phyloP scores from a whole-genome alignment of 2,329 filamentous ascomycete genomes.

The Hypocreales sp. region DNA sequence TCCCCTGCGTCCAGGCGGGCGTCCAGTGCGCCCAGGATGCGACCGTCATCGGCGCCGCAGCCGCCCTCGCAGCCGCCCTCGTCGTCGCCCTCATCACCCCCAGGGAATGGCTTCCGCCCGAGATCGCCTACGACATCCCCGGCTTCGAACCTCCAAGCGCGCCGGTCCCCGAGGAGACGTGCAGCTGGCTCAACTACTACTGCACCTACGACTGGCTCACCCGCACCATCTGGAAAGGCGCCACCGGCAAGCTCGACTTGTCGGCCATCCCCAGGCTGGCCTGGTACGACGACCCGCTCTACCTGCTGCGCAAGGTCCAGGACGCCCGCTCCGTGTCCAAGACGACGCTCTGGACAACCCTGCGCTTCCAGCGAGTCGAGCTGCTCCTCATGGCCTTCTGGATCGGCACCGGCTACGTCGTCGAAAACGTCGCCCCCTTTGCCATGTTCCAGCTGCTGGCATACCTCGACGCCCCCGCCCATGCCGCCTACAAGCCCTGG shows the following conservation, averaged over 20 bases:
- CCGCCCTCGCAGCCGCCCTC: constrained; percentile 20
- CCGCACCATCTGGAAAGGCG: constrained; percentile 30
- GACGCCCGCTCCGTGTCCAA: constrained; percentile 25
- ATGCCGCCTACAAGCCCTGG: constrained; percentile 29
- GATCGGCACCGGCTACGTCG: constrained; percentile 18
- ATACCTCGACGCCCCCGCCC: constrained; percentile 30
- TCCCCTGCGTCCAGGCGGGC: constrained; percentile 26
- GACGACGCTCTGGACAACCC: constrained; percentile 27
- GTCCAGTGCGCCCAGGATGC: constrained; percentile 13
- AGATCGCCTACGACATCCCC: constrained; percentile 20
- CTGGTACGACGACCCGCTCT: constrained; percentile 38
- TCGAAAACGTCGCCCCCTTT: constrained; percentile 36
- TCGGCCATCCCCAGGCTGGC: constrained; percentile 31
- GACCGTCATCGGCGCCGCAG: constrained; percentile 18
- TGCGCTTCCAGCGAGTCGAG: constrained; percentile 26
- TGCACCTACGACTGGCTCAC: constrained; percentile 35
- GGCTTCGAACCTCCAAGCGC: constrained; percentile 19
- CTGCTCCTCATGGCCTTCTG: constrained; percentile 29
- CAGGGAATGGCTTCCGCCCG: constrained; percentile 32
- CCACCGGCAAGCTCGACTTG: constrained; percentile 26
- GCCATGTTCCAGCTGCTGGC: constrained; percentile 36
- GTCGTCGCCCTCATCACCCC: constrained; percentile 28
- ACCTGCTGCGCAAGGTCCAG: constrained; percentile 27
- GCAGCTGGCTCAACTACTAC: constrained; percentile 37
- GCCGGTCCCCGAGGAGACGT: constrained; percentile 34